These are phyloP conservation scores for Colletotrichum musicola DNA, from an alignment of 2,329 filamentous ascomycete genomes.

Conservation along the genomic window DNA sequence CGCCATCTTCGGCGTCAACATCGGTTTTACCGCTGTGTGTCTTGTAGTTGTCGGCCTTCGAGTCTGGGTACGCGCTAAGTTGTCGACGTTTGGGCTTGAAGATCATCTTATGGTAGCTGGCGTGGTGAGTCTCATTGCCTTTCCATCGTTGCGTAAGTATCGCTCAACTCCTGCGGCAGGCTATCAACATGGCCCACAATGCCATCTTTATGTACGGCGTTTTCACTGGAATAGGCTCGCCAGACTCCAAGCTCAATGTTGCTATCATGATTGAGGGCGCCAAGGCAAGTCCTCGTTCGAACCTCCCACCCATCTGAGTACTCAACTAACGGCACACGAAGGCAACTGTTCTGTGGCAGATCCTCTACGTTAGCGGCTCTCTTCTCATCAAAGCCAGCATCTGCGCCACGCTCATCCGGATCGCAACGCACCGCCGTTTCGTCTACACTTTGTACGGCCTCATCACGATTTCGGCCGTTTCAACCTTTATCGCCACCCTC, in stretches of 20 bases:
- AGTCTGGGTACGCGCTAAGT: neutral
- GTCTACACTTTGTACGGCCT: constrained; percentile 37
- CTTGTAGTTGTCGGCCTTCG: neutral
- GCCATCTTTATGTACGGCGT: neutral
- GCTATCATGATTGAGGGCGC: neutral
- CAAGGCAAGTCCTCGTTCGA: neutral
- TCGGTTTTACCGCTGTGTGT: neutral
- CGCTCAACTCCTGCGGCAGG: neutral
- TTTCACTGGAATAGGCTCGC: neutral
- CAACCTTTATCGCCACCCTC: constrained; percentile 42
- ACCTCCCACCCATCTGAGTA: too few species aligned
- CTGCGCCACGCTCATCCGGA: constrained; percentile 46
- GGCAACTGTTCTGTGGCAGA: constrained; percentile 1
- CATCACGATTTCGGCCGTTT: constrained; percentile 2
- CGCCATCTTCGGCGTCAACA: neutral
- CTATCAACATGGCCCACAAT: neutral
- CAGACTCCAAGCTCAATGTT: neutral
- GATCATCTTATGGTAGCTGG: neutral
- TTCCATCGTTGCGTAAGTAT: accelerated
- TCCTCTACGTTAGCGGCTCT: neutral
- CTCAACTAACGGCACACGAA: neutral
- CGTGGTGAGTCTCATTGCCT: neutral
- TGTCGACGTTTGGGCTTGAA: neutral
- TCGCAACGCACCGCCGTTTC: constrained; percentile 40
- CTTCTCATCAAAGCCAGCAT: constrained; percentile 45